Base-by-base conservation (phyloP, 495 filamentous ascomycete species). In the Neurospora hispaniola region DNA sequence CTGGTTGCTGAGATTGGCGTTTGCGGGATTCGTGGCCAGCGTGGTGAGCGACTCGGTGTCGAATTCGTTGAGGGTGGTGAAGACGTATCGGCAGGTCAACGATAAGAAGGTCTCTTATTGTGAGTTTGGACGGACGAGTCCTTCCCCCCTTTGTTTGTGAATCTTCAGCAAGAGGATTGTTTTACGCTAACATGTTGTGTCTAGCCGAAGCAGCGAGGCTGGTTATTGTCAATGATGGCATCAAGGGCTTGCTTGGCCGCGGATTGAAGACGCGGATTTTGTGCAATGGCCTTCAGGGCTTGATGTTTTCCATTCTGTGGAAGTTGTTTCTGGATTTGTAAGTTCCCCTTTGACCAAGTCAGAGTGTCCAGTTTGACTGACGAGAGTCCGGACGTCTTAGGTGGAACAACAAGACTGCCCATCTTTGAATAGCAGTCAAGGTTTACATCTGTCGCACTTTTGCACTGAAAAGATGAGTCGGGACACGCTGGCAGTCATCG, bases 71-170 rank as follows among this genome's bases (percentile, higher is more conserved):
- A 69, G 78, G 11, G 77, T 81, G 3, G 76, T 81, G 3, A 81
- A 81, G 74, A 80, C 80, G 0, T 81, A 78, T 42, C 77, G 80
- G 8, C 80, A 81, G 71, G 80, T 81, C 54, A 80, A 81, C 44
- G 80, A 79, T 10, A 74, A 59, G 18, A 73, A 78, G 68, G 76
- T 81, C 4, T 79, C 80, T 12, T 81, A 81, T 66, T 31, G 79
- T 81, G 72, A 79, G 78, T 68, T 8, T 73, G 41, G 31, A 14
- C 20, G 39, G 18, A 46, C 14, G 14, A 42, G 14, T 5, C 11
- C 18, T 2, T 6, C 41, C 16, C 42, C 1, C 39, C 54, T 44
- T 14, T 71, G n/a, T 40, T 40, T 40, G 6, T 40, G 8, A 40
- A 40, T 40, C 8, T 40, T 40, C 39, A 40, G 39, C 39, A 9